Percentiles rank a stretch among this genome's conserved stretches.
phyloP scores from a whole-genome alignment of 495 filamentous ascomycete genomes.

The Evernia prunastri region DNA sequence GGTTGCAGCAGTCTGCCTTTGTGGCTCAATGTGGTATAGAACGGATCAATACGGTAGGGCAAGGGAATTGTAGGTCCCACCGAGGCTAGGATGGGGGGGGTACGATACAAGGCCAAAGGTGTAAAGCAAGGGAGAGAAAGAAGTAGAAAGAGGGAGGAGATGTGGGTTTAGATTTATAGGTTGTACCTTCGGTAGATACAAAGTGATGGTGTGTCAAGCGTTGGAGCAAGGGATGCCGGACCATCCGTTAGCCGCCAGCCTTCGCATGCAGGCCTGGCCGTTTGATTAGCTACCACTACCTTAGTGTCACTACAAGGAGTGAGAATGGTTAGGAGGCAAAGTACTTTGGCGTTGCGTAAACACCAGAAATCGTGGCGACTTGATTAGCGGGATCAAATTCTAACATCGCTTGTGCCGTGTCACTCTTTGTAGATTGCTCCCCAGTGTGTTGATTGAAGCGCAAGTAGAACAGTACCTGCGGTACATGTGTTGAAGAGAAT shows the following conservation, averaged over 20 bases:
- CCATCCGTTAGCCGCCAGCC: neutral
- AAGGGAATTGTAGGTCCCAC: too few species aligned
- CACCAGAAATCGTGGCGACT: too few species aligned
- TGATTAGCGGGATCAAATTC: too few species aligned
- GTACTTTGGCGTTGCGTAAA: too few species aligned
- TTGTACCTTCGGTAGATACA: too few species aligned
- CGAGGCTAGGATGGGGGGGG: too few species aligned
- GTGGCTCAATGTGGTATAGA: neutral
- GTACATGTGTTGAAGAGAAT: too few species aligned
- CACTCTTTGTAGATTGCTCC: neutral
- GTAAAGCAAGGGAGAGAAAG: neutral
- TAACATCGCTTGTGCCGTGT: neutral
- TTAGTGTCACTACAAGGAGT: neutral
- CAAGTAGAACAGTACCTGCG: neutral
- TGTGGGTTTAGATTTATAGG: neutral
- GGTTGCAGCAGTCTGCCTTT: neutral
- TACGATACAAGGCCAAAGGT: neutral
- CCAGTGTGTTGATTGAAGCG: neutral
- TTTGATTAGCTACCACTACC: neutral
- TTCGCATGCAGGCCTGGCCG: neutral
- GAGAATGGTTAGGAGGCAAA: too few species aligned
- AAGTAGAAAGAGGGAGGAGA: neutral
- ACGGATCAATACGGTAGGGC: too few species aligned
- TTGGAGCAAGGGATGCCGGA: constrained; percentile 1
- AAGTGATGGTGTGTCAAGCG: neutral